A percentile compares a stretch with the other conserved stretches of the same genome.
Conservation (phyloP, 2,329 filamentous ascomycete genomes). For the Orbilia blumenaviensis region DNA sequence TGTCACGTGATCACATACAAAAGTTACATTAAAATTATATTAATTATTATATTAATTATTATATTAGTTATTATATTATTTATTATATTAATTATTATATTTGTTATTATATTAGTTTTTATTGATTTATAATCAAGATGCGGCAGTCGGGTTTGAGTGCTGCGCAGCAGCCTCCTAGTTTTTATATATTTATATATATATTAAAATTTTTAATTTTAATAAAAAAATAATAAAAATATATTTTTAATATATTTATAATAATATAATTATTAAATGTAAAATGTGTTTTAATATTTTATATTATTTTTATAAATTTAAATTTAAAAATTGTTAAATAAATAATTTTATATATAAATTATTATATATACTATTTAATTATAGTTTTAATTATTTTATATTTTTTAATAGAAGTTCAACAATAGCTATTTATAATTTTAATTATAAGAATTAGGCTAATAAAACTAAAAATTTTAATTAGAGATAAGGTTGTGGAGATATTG, state of each 20-base stretch:
- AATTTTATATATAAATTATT: neutral
- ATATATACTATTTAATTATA: neutral
- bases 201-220: neutral
- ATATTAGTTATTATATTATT: too few relatives aligned
- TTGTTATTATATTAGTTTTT: too few relatives aligned
- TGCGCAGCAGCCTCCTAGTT: too few relatives aligned
- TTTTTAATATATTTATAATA: neutral
- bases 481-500: neutral
- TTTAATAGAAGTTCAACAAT: neutral
- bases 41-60: too few relatives aligned
- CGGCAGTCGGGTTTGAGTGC: too few relatives aligned
- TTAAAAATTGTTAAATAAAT: neutral
- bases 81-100: too few relatives aligned
- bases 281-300: neutral
- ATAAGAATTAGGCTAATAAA: too few relatives aligned
- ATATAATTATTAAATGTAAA: neutral
- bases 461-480: too few relatives aligned
- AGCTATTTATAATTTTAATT: too few relatives aligned
- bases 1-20: too few relatives aligned
- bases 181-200: neutral
- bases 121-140: too few relatives aligned
- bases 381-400: neutral
- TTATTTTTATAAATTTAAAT: neutral
- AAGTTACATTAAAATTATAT: too few relatives aligned
- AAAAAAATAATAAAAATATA: neutral